These are phyloP conservation scores for Termitomyces titanicus DNA, from an alignment of 768 basidiomycete species.

Conservation along the genomic window DNA sequence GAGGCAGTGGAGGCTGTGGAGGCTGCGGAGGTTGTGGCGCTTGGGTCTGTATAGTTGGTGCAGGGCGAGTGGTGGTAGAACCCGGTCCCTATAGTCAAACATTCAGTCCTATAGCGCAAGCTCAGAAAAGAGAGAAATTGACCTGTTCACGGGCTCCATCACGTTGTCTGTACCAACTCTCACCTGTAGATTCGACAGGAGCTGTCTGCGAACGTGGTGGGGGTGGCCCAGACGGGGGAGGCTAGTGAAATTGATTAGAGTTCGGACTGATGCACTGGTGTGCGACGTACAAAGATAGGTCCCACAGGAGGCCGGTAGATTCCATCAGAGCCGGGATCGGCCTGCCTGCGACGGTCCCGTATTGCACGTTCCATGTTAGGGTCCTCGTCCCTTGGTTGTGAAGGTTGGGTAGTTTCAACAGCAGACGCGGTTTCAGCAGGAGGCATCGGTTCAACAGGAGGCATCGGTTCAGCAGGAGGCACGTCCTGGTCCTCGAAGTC, in stretches of 20 bases:
- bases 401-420: background rate
- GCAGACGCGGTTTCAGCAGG: no score
- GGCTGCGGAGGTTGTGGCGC: slow-evolving; percentile 7
- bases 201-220: slow-evolving; percentile 23
- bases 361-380: slow-evolving; percentile 3
- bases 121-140: background rate
- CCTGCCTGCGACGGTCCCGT: background rate
- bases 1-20: background rate
- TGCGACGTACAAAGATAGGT: slow-evolving; percentile 18
- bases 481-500: no score
- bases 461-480: no score
- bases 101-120: background rate
- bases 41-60: slow-evolving; percentile 20
- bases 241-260: slow-evolving; percentile 6
- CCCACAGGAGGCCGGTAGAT: slow-evolving; percentile 7
- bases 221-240: background rate
- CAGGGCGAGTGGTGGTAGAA: slow-evolving; percentile 18
- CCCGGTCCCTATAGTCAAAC: background rate
- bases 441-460: no score
- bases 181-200: slow-evolving; percentile 16
- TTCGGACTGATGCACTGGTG: background rate
- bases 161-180: slow-evolving; percentile 30
- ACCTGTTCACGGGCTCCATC: background rate
- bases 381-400: background rate
- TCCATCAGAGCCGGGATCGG: background rate